Percentiles rank a stretch among this genome's conserved stretches.
phyloP scores from a whole-genome alignment of 1,284 basidiomycete genomes.

The Cryptococcus sp. region DNA sequence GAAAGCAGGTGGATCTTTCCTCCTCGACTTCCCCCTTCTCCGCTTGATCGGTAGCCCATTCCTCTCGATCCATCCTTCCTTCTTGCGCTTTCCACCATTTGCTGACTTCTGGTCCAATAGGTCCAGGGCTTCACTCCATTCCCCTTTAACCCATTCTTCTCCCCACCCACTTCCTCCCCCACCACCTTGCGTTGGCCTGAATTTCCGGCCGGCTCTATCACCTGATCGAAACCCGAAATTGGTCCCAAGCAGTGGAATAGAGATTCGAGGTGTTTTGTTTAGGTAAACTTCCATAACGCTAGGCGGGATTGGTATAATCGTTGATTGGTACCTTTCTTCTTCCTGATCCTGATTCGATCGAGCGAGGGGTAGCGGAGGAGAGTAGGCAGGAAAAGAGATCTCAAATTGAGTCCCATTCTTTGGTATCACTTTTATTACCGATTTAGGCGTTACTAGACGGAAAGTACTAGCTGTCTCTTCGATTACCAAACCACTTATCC shows the following conservation, averaged over 20 bases:
- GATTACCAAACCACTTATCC: constrained; percentile 46
- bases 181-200: constrained; percentile 38
- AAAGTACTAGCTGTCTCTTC: constrained; percentile 51
- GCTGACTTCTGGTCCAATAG: not conserved
- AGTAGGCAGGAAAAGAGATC: constrained; percentile 45
- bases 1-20: constrained; percentile 41
- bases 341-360: not conserved
- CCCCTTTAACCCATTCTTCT: constrained; percentile 38
- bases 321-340: not conserved
- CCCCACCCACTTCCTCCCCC: constrained; percentile 43
- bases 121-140: constrained; percentile 23
- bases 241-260: constrained; percentile 46
- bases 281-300: constrained; percentile 14
- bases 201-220: constrained; percentile 50
- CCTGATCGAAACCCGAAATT: constrained; percentile 47
- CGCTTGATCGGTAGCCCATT: constrained; percentile 7
- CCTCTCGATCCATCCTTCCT: not conserved
- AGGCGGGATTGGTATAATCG: not conserved
- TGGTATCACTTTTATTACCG: constrained; percentile 42
- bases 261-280: constrained; percentile 30
- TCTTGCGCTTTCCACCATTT: not conserved
- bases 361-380: constrained; percentile 10
- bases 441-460: constrained; percentile 39
- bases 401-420: constrained; percentile 48
- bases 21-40: constrained; percentile 33